Base-by-base conservation (phyloP, 2,329 filamentous ascomycete species). In the Aureobasidium uvarum region DNA sequence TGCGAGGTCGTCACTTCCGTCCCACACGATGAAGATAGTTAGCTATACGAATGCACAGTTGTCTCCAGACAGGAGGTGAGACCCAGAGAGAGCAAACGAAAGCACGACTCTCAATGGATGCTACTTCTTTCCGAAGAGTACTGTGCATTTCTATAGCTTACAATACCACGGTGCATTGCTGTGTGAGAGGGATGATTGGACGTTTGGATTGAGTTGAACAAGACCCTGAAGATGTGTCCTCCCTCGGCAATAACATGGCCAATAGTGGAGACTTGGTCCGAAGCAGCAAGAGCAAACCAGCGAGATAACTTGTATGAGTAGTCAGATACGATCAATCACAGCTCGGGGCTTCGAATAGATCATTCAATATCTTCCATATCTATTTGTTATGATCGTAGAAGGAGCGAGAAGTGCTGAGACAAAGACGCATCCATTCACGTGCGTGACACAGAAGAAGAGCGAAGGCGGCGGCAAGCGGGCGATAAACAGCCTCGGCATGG, bases 381-480 rank as follows among this genome's bases (percentile, higher is more conserved):
- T 38, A 23, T 1, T 4, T 20, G n/a, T 14, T 10, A 38, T n/a
- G 10, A 0, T 38, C 13, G 8, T 23, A 28, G 39, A 59, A 20
- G 14, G 36, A 55, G 14, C n/a, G 48, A 51, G 48, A 51, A 51
- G n/a, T 55, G 10, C 38, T 4, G 28, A 41, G 33, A 55, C 16
- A 55, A 28, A 55, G 36, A 41, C 11, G 33, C 14, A 36, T 6
- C 16, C 20, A 41, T 28, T 62, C 58, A 62, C 58, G 45, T 62
- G 58, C 31, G 33, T 39, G 31, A 62, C 20, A 39, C 33, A 13
- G 11, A 13, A 3, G 16, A 41, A 36, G 33, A 50, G 3, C 5
- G 18, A 38, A 54, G 54, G 52, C 33, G 52, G 23, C 56, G 56
- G 56, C 56, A 60, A 60, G 56, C 56, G 58, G 56, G 28, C 56